A percentile compares a stretch with the other conserved stretches of the same genome.
Conservation (phyloP, 2,329 filamentous ascomycete species). For the Simplicillium aogashimaense region DNA sequence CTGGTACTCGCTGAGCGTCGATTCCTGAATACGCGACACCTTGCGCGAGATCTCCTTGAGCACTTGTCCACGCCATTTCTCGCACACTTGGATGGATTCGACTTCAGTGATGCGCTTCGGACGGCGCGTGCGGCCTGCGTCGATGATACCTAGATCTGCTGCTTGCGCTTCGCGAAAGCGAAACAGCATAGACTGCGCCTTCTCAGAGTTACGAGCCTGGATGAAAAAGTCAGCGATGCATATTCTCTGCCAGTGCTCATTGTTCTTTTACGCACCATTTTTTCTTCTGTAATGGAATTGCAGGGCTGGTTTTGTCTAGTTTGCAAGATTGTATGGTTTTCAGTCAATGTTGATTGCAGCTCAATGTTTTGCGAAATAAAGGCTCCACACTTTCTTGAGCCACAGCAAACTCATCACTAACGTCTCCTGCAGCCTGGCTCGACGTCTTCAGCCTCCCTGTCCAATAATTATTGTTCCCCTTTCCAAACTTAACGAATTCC, state of each 20-base stretch:
- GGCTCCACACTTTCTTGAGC: too few relatives aligned
- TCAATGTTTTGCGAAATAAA: background rate
- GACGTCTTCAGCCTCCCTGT: too few relatives aligned
- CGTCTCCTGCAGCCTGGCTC: too few relatives aligned
- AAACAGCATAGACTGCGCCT: slow-evolving; percentile 99
- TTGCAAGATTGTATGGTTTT: too few relatives aligned
- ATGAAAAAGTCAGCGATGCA: slow-evolving; percentile 20
- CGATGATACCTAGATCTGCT: slow-evolving; percentile 90
- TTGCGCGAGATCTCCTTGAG: slow-evolving; percentile 96
- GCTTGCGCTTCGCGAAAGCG: slow-evolving; percentile 98
- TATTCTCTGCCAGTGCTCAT: too few relatives aligned
- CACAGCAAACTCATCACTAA: too few relatives aligned
- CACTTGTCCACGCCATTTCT: slow-evolving; percentile 97
- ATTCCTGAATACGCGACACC: slow-evolving; percentile 90
- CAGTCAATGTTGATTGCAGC: background rate
- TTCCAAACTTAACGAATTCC: too few relatives aligned
- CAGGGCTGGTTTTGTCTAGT: too few relatives aligned
- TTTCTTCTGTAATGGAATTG: too few relatives aligned
- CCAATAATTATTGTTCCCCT: too few relatives aligned
- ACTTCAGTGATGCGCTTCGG: slow-evolving; percentile 87
- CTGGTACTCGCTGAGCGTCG: slow-evolving; percentile 87
- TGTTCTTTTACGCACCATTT: too few relatives aligned
- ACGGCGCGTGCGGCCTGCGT: slow-evolving; percentile 78
- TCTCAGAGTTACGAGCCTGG: slow-evolving; percentile 93
- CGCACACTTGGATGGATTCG: slow-evolving; percentile 73